Percentiles rank a stretch among this genome's conserved stretches.
These are phyloP conservation scores for Thyridium curvatum DNA, from an alignment of 2,329 filamentous ascomycete species.

Conservation along the genomic window DNA sequence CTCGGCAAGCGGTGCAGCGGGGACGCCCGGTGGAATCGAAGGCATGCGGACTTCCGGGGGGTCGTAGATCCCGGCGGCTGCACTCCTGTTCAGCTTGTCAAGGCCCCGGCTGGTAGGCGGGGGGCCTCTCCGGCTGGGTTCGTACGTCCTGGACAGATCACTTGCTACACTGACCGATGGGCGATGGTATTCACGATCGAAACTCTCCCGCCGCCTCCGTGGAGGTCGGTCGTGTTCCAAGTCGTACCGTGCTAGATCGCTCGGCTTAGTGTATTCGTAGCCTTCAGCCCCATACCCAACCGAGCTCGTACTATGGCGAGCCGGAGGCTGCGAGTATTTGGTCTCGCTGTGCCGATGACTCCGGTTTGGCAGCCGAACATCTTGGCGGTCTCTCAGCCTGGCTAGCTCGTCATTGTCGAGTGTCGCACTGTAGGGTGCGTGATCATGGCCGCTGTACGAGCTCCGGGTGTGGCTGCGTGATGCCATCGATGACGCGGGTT, in stretches of 20 bases:
- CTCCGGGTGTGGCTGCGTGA: slow-evolving; percentile 32
- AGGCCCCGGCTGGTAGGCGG: slow-evolving; percentile 66
- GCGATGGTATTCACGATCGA: slow-evolving; percentile 48
- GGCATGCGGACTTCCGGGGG: slow-evolving; percentile 38
- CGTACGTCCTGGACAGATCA: slow-evolving; percentile 39
- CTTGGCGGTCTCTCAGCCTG: slow-evolving; percentile 42
- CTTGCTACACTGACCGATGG: slow-evolving; percentile 47
- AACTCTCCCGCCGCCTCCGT: slow-evolving; percentile 41
- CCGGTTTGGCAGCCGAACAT: slow-evolving; percentile 22
- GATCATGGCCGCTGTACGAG: slow-evolving; percentile 21
- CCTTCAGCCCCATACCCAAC: slow-evolving; percentile 52
- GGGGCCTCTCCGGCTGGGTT: slow-evolving; percentile 40
- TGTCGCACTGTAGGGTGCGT: slow-evolving; percentile 35
- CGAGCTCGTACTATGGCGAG: slow-evolving; percentile 31
- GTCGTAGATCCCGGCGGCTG: slow-evolving; percentile 36
- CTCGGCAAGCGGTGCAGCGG: slow-evolving; percentile 28
- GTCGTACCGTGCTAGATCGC: slow-evolving; percentile 56
- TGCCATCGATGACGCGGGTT: slow-evolving; percentile 49
- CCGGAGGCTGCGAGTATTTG: slow-evolving; percentile 30
- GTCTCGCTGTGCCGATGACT: slow-evolving; percentile 29
- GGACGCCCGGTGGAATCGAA: slow-evolving; percentile 18
- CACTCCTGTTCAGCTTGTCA: slow-evolving; percentile 55
- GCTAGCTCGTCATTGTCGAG: slow-evolving; percentile 45
- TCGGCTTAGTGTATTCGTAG: slow-evolving; percentile 58
- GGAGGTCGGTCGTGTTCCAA: slow-evolving; percentile 43